phyloP scores from a whole-genome alignment of 2,329 filamentous ascomycete species.

The Microdochium trichocladiopsis region DNA sequence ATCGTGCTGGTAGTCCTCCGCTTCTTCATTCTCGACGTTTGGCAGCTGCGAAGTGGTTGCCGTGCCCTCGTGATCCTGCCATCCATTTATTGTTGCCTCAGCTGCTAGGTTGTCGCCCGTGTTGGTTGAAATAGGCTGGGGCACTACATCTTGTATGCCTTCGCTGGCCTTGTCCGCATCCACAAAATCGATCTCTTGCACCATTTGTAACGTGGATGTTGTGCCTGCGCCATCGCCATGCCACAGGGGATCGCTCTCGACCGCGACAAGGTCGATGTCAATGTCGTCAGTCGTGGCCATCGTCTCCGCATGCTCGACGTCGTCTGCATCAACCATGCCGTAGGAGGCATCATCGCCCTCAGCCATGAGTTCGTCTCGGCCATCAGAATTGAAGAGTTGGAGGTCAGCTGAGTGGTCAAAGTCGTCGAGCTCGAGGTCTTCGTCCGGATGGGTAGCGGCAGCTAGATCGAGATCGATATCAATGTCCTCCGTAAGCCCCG shows the following conservation, averaged over 20 bases:
- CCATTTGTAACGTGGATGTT: conserved; percentile 5
- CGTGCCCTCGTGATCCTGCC: too few species aligned
- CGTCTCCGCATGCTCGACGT: conserved; percentile 14
- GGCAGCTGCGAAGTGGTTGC: too few species aligned
- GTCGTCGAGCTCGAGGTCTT: conserved; percentile 23
- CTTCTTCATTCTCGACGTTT: too few species aligned
- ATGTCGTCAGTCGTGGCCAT: conserved; percentile 16
- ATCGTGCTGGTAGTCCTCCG: too few species aligned
- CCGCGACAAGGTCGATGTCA: conserved; percentile 20
- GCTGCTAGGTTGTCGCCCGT: too few species aligned
- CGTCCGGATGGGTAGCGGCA: conserved; percentile 16
- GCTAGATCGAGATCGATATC: conserved; percentile 25
- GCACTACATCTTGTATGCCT: background rate
- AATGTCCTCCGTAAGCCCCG: conserved; percentile 20
- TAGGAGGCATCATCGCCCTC: conserved; percentile 23
- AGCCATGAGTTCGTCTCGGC: conserved; percentile 23
- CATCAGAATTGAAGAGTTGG: conserved; percentile 21
- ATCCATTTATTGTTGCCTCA: too few species aligned
- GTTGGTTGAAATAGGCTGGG: background rate
- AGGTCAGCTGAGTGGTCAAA: conserved; percentile 18
- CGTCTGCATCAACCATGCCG: conserved; percentile 23
- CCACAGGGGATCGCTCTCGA: conserved; percentile 16
- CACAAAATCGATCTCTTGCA: conserved; percentile 8
- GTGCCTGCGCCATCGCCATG: conserved; percentile 8
- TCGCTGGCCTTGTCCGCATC: background rate